phyloP scores from a whole-genome alignment of 345 rosid species.

The Camelina neglecta region DNA sequence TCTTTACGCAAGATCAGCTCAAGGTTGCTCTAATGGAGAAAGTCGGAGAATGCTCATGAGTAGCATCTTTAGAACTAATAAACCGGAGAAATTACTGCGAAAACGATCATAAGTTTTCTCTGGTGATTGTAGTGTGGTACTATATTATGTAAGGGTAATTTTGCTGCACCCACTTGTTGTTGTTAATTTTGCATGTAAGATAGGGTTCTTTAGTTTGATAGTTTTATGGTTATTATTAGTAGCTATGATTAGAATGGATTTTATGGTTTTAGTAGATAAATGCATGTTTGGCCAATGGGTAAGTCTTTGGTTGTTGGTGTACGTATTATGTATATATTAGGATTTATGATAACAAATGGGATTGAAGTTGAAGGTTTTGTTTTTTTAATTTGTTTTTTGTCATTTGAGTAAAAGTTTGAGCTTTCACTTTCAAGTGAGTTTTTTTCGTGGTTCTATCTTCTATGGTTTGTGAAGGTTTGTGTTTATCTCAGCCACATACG shows the following conservation, averaged over 20 bases:
- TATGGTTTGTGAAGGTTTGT: not conserved
- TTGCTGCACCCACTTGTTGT: constrained; percentile 29
- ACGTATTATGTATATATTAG: not conserved
- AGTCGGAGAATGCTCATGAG: constrained; percentile 53
- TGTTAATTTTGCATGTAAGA: constrained; percentile 6
- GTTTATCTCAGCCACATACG: not conserved
- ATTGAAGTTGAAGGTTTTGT: not conserved
- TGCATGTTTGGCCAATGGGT: not conserved
- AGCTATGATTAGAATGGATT: not conserved
- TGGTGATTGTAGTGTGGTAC: constrained; percentile 21
- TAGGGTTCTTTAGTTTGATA: constrained; percentile 6
- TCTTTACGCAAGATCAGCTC: constrained; percentile 86
- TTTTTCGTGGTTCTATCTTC: constrained; percentile 5
- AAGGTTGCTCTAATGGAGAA: constrained; percentile 62
- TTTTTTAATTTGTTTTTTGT: not conserved
- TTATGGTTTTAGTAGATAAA: constrained; percentile 1
- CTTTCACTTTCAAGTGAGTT: constrained; percentile 25
- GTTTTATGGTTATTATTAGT: constrained; percentile 28
- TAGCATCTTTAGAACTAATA: constrained; percentile 12
- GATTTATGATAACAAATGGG: not conserved
- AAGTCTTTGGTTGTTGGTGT: constrained; percentile 29
- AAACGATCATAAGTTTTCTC: constrained; percentile 22
- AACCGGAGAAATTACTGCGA: too few species aligned
- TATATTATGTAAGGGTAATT: constrained; percentile 33
- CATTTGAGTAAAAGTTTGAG: not conserved